phyloP scores from a whole-genome alignment of 2,329 filamentous ascomycete species.

The Aspergillus awamori region DNA sequence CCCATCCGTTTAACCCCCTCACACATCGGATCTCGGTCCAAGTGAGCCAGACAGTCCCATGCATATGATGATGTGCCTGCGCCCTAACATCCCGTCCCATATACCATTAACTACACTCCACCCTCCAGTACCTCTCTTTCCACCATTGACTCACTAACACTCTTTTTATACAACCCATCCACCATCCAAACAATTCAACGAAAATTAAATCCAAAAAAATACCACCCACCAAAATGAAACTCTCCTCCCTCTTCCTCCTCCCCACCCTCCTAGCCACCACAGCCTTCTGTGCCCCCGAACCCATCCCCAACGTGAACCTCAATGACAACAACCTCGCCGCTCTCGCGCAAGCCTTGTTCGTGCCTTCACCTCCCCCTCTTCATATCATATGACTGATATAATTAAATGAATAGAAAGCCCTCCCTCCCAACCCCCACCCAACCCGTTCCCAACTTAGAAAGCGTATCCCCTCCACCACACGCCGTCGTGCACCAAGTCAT shows the following conservation, averaged over 20 bases:
- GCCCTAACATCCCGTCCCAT: background rate
- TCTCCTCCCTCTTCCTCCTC: slow-evolving; percentile 19
- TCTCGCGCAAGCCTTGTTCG: slow-evolving; percentile 25
- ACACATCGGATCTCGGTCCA: slow-evolving; percentile 17
- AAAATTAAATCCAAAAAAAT: too few relatives aligned
- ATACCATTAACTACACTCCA: too few relatives aligned
- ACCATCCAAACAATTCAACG: background rate
- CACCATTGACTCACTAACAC: background rate
- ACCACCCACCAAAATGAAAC: slow-evolving; percentile 19
- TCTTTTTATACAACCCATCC: background rate
- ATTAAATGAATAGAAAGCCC: slow-evolving; percentile 6
- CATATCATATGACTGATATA: too few relatives aligned
- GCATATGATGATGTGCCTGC: background rate
- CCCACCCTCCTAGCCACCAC: slow-evolving; percentile 21
- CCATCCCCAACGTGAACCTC: slow-evolving; percentile 10
- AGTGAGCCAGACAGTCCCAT: too few relatives aligned
- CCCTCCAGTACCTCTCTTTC: background rate
- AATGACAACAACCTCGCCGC: slow-evolving; percentile 23
- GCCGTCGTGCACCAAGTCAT: slow-evolving; percentile 35
- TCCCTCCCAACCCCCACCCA: slow-evolving; percentile 18
- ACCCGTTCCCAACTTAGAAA: slow-evolving; percentile 31
- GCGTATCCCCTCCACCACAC: slow-evolving; percentile 35
- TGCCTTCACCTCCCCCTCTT: too few relatives aligned
- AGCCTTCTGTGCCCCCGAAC: slow-evolving; percentile 19
- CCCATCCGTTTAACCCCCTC: background rate